phyloP scores from a whole-genome alignment of 2,329 filamentous ascomycete genomes.

The Trichoderma cornu-damae region DNA sequence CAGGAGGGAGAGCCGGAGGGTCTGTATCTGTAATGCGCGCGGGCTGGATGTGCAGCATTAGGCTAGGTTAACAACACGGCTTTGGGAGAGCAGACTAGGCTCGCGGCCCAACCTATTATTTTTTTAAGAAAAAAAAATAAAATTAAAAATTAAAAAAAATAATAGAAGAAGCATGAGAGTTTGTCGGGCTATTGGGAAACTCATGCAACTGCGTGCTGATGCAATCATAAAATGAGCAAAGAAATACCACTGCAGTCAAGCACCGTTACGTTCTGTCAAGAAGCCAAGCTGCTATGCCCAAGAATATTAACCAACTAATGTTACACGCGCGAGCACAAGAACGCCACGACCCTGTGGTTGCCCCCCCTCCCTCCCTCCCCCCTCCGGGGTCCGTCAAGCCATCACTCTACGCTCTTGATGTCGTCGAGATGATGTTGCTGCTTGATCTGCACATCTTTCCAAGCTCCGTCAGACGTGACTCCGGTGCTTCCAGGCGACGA shows the following conservation, averaged over 20 bases:
- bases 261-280: neutral
- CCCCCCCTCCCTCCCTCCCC: no score
- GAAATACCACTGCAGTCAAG: neutral
- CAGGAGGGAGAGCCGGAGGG: constrained; percentile 97
- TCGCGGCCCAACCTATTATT: no score
- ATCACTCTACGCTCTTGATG: neutral
- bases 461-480: neutral
- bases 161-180: neutral
- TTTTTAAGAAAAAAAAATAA: no score
- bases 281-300: neutral
- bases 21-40: constrained; percentile 76
- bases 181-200: neutral
- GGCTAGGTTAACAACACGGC: neutral
- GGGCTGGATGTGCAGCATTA: constrained; percentile 20
- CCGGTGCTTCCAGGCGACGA: neutral
- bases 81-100: neutral
- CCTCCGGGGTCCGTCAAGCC: no score
- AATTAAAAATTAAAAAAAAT: no score
- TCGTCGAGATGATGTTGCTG: neutral
- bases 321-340: no score
- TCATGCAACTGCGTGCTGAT: neutral
- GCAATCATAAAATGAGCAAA: neutral
- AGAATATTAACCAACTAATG: no score
- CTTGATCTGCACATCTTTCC: neutral
- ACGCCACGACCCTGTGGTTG: no score